These are phyloP conservation scores for Lactarius deliciosus DNA, from an alignment of 768 basidiomycete species.

Conservation along the genomic window DNA sequence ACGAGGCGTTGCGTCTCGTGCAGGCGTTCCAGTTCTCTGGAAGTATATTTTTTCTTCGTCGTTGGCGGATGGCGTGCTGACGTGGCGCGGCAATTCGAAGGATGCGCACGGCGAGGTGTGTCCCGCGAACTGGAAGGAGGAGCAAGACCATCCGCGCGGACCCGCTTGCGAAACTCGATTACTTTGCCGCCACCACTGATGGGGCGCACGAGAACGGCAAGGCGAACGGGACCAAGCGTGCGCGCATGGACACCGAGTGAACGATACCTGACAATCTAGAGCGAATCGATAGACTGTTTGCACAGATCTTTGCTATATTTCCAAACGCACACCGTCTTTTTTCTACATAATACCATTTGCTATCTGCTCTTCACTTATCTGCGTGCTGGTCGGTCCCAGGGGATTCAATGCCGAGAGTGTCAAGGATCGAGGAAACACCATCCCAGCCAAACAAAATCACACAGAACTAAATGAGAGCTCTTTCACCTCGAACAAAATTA, in stretches of 20 bases:
- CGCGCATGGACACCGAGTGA: constrained; percentile 50
- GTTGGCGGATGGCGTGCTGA: neutral
- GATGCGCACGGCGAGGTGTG: constrained; percentile 92
- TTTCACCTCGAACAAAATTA: neutral
- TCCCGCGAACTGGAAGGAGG: constrained; percentile 87
- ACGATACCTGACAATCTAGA: neutral
- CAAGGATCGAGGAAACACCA: too few species aligned
- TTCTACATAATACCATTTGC: neutral
- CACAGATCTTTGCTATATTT: neutral
- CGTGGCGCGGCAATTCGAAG: constrained; percentile 38
- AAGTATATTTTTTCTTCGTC: constrained; percentile 32
- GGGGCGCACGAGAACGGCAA: constrained; percentile 35
- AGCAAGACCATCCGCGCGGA: constrained; percentile 80
- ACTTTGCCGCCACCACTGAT: constrained; percentile 48
- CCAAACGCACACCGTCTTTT: neutral
- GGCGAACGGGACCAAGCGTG: constrained; percentile 56
- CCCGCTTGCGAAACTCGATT: constrained; percentile 69
- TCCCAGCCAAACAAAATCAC: neutral
- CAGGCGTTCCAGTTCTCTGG: constrained; percentile 93
- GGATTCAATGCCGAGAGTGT: too few species aligned
- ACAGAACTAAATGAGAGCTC: neutral
- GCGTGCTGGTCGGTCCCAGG: too few species aligned
- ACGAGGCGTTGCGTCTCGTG: constrained; percentile 87
- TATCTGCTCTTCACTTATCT: neutral
- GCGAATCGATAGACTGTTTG: neutral